Percentiles rank a stretch among this genome's conserved stretches.
Evolutionary conservation across 2,329 filamentous ascomycete species (phyloP).

Genomic region (Ceratocystis destructans): DNA sequence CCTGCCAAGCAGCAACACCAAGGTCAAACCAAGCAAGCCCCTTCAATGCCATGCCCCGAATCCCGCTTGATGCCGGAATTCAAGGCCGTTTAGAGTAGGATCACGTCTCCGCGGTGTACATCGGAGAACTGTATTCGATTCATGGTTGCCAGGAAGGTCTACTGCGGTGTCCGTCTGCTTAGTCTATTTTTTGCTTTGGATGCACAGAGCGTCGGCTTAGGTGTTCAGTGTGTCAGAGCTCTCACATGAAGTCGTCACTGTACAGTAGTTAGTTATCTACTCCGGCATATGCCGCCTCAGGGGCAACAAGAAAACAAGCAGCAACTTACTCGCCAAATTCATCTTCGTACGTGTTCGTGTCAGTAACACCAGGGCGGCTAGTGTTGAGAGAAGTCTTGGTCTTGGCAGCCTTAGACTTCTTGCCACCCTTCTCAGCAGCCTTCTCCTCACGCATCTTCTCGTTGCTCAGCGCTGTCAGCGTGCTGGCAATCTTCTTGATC

Average conservation of each 20-base stretch:
- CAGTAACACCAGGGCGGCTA: constrained; percentile 45
- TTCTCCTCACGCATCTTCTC: constrained; percentile 99
- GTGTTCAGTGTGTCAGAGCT: neutral
- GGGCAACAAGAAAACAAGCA: neutral
- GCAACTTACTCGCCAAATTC: constrained; percentile 65
- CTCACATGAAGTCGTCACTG: constrained; percentile 22
- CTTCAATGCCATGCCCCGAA: too few relatives aligned
- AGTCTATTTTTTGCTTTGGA: neutral
- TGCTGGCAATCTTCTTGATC: constrained; percentile 89
- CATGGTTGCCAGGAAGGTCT: neutral
- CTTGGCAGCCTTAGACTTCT: constrained; percentile 96
- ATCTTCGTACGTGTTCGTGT: constrained; percentile 60
- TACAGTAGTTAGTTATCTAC: neutral
- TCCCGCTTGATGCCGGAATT: too few relatives aligned
- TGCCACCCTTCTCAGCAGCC: constrained; percentile 78
- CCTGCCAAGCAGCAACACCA: neutral
- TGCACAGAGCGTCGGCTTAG: constrained; percentile 5
- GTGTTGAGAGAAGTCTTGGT: constrained; percentile 76
- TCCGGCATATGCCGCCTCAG: neutral
- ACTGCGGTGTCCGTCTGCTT: neutral
- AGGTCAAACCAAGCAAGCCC: neutral
- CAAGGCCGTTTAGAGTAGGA: neutral
- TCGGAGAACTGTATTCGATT: neutral
- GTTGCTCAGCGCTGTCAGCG: constrained; percentile 78
- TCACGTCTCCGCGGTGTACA: neutral